Evolutionary conservation across 2,329 filamentous ascomycete species (phyloP), one percentile per base, ranked within the genome.

Genomic region (Diaporthe amygdali): DNA sequence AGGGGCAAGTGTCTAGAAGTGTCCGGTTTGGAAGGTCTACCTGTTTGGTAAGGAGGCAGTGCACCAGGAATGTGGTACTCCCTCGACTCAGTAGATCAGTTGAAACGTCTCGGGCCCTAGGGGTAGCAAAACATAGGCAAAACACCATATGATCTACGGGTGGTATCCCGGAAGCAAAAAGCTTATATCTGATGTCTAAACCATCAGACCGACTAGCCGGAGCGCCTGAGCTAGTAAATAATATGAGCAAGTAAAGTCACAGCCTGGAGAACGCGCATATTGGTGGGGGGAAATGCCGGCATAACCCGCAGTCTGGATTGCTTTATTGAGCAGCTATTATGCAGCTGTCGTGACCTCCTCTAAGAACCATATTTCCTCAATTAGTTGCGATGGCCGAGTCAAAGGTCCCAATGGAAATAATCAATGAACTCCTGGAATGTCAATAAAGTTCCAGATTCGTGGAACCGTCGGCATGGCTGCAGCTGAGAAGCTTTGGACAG

Each of bases 31-130:
- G 10, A 20, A 5, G 27, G 56, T 22, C 27, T 32, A 32, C 56
- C 34, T 46, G 39, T 47, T 25, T 46, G 39, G 39, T 34, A 14
- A 63, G 27, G 44, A 47, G 59, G 34, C 20, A 34, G 5, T 14
- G 22, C 5, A 10, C 41, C 39, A 34, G 12, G 41, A 20, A 47
- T n/a, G 41, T 25, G 20, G 59, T 63, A 63, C 20, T 9, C 20
- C 10, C 34, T 47, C 41, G 56, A 47, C 41, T 47, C 56, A 47
- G 56, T 12, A 46, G 56, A 63, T 63, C 56, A 47, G 56, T 63
- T 63, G 56, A 63, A 63, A 63, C 56, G 56, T 47, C 56, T 46
- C 56, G 56, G 44, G 25, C 59, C 41, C 59, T 63, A 47, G 59
- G 59, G 44, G 27, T 63, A 20, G 30, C 59, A 63, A 47, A 63